phyloP scores from a whole-genome alignment of 2,329 filamentous ascomycete genomes.

The Penicillium olsonii region DNA sequence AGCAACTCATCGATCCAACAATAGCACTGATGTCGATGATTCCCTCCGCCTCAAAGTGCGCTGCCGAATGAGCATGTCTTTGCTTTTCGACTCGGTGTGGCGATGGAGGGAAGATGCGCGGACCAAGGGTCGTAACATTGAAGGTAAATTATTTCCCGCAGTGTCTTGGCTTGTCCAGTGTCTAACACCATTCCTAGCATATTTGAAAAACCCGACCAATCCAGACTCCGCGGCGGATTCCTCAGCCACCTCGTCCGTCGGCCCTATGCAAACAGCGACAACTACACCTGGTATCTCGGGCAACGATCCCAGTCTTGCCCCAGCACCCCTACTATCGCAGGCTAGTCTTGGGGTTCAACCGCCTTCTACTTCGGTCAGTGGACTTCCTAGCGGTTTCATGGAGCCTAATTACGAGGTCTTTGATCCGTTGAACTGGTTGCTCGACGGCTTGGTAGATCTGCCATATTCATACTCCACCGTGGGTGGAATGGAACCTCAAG shows the following conservation, averaged over 20 bases:
- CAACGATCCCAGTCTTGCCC: slow-evolving; percentile 48
- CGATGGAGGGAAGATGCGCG: slow-evolving; percentile 68
- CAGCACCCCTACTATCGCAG: slow-evolving; percentile 37
- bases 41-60: slow-evolving; percentile 64
- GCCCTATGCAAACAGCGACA: slow-evolving; percentile 40
- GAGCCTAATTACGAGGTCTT: slow-evolving; percentile 82
- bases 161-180: slow-evolving; percentile 1
- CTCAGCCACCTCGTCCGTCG: slow-evolving; percentile 63
- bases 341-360: slow-evolving; percentile 32
- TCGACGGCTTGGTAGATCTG: slow-evolving; percentile 81
- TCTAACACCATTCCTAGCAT: slow-evolving; percentile 46
- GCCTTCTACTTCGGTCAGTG: slow-evolving; percentile 23
- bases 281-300: slow-evolving; percentile 40
- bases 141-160: slow-evolving; percentile 53
- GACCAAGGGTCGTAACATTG: slow-evolving; percentile 69
- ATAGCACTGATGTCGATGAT: slow-evolving; percentile 40
- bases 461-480: slow-evolving; percentile 67
- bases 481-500: slow-evolving; percentile 48
- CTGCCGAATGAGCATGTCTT: slow-evolving; percentile 67
- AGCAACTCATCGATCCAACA: slow-evolving; percentile 29
- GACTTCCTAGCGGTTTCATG: slow-evolving; percentile 55
- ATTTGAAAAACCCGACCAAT: slow-evolving; percentile 83
- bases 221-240: slow-evolving; percentile 76
- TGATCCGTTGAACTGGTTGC: slow-evolving; percentile 89
- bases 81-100: slow-evolving; percentile 69